A percentile compares a stretch with the other conserved stretches of the same genome.
phyloP scores from a whole-genome alignment of 176 grass and related monocot species.

The Lolium rigidum region DNA sequence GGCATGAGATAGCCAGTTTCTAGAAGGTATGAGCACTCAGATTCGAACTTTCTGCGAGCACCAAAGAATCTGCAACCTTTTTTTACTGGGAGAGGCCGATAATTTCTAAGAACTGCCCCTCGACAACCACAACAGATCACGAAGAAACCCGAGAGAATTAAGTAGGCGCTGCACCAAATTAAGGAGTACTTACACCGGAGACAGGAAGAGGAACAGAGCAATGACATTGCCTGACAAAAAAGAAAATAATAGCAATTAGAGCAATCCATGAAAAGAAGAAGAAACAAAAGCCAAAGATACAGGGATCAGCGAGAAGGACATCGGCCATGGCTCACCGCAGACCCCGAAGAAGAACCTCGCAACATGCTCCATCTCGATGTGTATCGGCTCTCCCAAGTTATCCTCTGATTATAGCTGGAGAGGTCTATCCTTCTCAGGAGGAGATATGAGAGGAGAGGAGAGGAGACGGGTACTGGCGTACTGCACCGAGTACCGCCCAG shows the following conservation, averaged over 20 bases:
- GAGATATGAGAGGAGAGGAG: neutral
- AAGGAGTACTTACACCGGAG: slow-evolving; percentile 63
- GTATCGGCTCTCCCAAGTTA: neutral
- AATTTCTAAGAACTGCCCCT: neutral
- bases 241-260: neutral
- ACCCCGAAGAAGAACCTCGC: slow-evolving; percentile 78
- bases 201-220: slow-evolving; percentile 83
- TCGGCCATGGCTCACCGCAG: slow-evolving; percentile 54
- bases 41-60: neutral
- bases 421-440: neutral
- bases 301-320: neutral
- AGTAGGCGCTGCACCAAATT: neutral
- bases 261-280: neutral
- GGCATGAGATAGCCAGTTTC: neutral
- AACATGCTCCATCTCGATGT: slow-evolving; percentile 61
- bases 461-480: neutral
- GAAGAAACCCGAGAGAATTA: neutral
- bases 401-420: neutral
- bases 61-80: neutral
- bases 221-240: slow-evolving; percentile 70
- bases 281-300: neutral
- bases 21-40: neutral
- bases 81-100: neutral
- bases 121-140: neutral
- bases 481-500: neutral